Evolutionary conservation across 352 stramenopile genomes (phyloP).

Genomic region (Globisporangium spiculum): DNA sequence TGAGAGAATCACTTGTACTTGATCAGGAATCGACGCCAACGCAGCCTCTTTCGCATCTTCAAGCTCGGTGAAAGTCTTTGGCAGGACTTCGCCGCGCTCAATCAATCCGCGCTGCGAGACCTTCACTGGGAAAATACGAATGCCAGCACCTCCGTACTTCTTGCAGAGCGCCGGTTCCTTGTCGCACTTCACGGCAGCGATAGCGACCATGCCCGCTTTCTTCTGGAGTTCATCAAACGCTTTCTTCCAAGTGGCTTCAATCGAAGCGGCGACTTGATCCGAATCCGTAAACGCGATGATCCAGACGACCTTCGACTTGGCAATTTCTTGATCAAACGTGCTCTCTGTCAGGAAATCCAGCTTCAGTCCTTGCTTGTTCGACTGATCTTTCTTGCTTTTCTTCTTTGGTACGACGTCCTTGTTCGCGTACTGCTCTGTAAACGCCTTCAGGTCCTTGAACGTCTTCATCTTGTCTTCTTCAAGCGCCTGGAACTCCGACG

Average conservation of each 20-base stretch:
- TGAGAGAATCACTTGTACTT: constrained; percentile 41
- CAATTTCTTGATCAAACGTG: constrained; percentile 53
- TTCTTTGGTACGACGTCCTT: constrained; percentile 10
- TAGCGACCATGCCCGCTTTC: constrained; percentile 55
- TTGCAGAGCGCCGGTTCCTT: constrained; percentile 48
- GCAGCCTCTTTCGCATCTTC: constrained; percentile 44
- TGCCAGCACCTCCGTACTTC: constrained; percentile 40
- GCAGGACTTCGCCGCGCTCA: constrained; percentile 35
- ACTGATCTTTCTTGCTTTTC: constrained; percentile 21
- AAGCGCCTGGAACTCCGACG: constrained; percentile 27
- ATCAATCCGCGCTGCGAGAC: constrained; percentile 26
- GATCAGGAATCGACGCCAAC: constrained; percentile 49
- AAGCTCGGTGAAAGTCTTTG: constrained; percentile 40
- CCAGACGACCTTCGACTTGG: constrained; percentile 54
- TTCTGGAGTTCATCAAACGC: constrained; percentile 44
- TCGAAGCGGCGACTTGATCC: constrained; percentile 28
- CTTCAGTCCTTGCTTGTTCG: not conserved
- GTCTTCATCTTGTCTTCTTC: constrained; percentile 48
- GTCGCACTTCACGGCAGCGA: constrained; percentile 53
- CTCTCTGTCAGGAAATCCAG: constrained; percentile 39
- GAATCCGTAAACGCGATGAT: constrained; percentile 58
- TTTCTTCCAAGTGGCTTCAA: constrained; percentile 47
- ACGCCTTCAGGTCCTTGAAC: constrained; percentile 49
- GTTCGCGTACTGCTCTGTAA: constrained; percentile 46
- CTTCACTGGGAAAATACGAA: constrained; percentile 52